Conservation (phyloP, 2,329 filamentous ascomycete species). For the Apiospora kogelbergensis region DNA sequence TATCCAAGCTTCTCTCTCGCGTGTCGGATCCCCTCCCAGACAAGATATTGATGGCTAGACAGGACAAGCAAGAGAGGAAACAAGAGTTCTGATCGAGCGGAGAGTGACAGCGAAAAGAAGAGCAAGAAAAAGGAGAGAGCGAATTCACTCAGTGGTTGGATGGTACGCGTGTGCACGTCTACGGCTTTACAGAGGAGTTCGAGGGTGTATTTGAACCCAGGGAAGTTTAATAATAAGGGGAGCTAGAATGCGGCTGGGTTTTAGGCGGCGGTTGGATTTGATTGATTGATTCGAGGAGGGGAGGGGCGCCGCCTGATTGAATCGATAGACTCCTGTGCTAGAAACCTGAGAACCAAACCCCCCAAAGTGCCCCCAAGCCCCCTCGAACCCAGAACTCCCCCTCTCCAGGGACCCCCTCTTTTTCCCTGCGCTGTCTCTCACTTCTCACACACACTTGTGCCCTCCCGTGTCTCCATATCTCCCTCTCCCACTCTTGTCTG, state of each 20-base stretch:
- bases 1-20: not conserved
- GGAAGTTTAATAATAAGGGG: constrained; percentile 5
- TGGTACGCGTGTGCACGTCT: not conserved
- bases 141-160: not conserved
- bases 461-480: not conserved
- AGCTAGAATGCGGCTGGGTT: constrained; percentile 8
- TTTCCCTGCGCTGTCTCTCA: not conserved
- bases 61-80: not conserved
- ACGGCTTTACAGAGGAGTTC: not conserved
- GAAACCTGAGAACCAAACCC: not conserved
- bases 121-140: not conserved
- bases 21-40: not conserved
- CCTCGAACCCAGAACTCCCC: not conserved
- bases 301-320: not conserved
- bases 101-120: not conserved
- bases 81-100: not conserved
- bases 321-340: constrained; percentile 4
- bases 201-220: not conserved
- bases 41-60: no score
- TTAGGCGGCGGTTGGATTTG: constrained; percentile 1
- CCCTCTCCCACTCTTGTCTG: not conserved
- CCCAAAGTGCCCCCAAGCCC: not conserved
- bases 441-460: not conserved
- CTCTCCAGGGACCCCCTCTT: not conserved
- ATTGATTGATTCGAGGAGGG: constrained; percentile 3